Percentiles rank a stretch among this genome's conserved stretches.
Conservation (phyloP, 768 basidiomycete genomes). For the Psilocybe tampanensis region DNA sequence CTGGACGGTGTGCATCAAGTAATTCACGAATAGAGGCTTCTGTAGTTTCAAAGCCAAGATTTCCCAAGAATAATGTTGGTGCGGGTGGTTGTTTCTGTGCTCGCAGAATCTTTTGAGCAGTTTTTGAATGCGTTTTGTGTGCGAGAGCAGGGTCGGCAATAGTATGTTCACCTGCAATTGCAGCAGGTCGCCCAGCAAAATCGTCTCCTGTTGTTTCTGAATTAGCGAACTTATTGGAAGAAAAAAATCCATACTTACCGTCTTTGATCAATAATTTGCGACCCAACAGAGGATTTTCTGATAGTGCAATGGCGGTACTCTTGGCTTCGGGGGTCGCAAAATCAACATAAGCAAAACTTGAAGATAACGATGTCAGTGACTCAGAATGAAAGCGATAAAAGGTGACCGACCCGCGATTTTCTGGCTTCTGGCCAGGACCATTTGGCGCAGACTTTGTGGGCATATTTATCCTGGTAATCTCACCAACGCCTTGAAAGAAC, state of each 20-base stretch:
- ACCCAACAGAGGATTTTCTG: slow-evolving; percentile 83
- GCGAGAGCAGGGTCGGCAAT: slow-evolving; percentile 34
- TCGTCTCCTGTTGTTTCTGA: slow-evolving; percentile 57
- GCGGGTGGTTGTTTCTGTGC: slow-evolving; percentile 82
- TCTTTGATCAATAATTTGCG: slow-evolving; percentile 92
- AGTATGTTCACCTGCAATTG: slow-evolving; percentile 36
- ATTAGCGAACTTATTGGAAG: not conserved
- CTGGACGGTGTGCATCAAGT: slow-evolving; percentile 65
- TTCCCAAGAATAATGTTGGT: slow-evolving; percentile 90
- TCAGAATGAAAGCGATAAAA: slow-evolving; percentile 13
- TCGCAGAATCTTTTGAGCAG: slow-evolving; percentile 75
- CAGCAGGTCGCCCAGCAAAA: slow-evolving; percentile 68
- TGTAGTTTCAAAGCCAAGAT: slow-evolving; percentile 89
- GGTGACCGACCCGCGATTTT: slow-evolving; percentile 76
- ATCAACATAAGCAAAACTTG: slow-evolving; percentile 95
- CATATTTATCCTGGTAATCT: slow-evolving; percentile 83
- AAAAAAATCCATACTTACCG: slow-evolving; percentile 45
- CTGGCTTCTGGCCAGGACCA: slow-evolving; percentile 50
- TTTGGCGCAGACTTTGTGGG: slow-evolving; percentile 66
- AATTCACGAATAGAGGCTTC: slow-evolving; percentile 73
- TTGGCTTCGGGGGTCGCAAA: slow-evolving; percentile 82
- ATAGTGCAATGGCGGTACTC: slow-evolving; percentile 70
- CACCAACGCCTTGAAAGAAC: slow-evolving; percentile 75
- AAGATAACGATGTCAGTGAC: not conserved
- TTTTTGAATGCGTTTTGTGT: slow-evolving; percentile 56